phyloP scores from a whole-genome alignment of 352 stramenopile genomes.

The Phytophthora pluvialis region DNA sequence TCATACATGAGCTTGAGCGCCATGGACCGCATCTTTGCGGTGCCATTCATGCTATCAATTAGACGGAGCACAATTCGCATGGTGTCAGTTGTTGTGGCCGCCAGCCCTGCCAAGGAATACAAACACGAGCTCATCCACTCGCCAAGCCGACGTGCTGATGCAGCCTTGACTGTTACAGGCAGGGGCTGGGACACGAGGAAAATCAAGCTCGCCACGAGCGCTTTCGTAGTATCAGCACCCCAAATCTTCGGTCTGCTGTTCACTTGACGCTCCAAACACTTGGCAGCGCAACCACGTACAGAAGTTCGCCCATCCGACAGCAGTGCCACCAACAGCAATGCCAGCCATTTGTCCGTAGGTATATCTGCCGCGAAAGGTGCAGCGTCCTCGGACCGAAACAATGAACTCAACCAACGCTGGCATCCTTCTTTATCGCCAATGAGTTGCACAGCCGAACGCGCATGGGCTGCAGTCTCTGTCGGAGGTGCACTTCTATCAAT shows the following conservation, averaged over 20 bases:
- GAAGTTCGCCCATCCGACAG: constrained; percentile 42
- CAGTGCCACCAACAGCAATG: constrained; percentile 44
- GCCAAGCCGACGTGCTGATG: constrained; percentile 11
- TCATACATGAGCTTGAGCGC: constrained; percentile 65
- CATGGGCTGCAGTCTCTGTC: constrained; percentile 40
- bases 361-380: not conserved
- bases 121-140: constrained; percentile 53
- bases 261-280: constrained; percentile 51
- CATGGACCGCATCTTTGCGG: constrained; percentile 41
- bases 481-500: not conserved
- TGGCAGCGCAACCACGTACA: constrained; percentile 29
- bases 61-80: constrained; percentile 80
- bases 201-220: constrained; percentile 67
- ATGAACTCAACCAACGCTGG: constrained; percentile 42
- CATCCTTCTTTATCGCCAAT: constrained; percentile 27
- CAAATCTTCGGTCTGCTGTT: constrained; percentile 38
- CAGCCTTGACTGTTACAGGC: constrained; percentile 2
- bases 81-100: constrained; percentile 63
- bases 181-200: constrained; percentile 58
- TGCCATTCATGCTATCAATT: constrained; percentile 62
- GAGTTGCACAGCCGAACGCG: constrained; percentile 41
- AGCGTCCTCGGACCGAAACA: constrained; percentile 34
- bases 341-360: constrained; percentile 39
- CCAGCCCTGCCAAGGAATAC: constrained; percentile 55
- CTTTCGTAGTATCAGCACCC: constrained; percentile 40